Evolutionary conservation across 805 yeast genomes (phyloP), one percentile per base, ranked within the genome.

Genomic region (Metschnikowia anglica): DNA sequence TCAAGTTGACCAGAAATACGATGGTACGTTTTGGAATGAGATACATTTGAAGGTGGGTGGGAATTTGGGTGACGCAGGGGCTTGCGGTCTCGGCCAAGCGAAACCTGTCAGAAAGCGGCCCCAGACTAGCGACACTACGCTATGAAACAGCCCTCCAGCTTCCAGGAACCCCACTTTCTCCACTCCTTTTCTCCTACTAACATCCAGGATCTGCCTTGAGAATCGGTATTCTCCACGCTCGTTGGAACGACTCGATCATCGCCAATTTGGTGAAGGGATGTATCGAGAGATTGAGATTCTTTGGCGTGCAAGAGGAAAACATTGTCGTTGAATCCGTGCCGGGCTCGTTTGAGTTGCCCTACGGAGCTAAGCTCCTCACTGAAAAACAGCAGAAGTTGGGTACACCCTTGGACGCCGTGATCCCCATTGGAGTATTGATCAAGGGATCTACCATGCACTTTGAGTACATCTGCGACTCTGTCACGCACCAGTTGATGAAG

Each of bases 391-490:
- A 64, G 18, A 56, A 56, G 27, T 52, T 63, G 41, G 75, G 73
- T 37, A 59, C 68, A 40, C 76, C 78, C 19, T 68, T 85, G 43
- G 97, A 93, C 63, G 97, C 91, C 4, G 78, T 91, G 28, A 87
- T 93, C 45, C 90, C 98, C 41, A 88, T 93, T 55, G 99, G 99
- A 43, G 90, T 86, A 28, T 74, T 93, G 58, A 91, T 93, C 68
- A 93, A 93, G 70, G 99, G 99, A 41, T 81, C 90, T 28, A 93
- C 98, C 27, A 89, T 89, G 96, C 99, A 93, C 70, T 93, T 93
- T 62, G 99, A 93, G 68, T 93, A 91, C 70, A 93, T 93, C 56
- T 85, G 96, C 61, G 98, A 93, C 46, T 70, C 96, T 3, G 88
- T 85, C 15, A 81, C 97, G 8, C 80, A 83, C 51, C 91, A 86